Evolutionary conservation across 805 yeast species (phyloP), one percentile per base, ranked within the genome.

Genomic region (Lipomyces anomalus): DNA sequence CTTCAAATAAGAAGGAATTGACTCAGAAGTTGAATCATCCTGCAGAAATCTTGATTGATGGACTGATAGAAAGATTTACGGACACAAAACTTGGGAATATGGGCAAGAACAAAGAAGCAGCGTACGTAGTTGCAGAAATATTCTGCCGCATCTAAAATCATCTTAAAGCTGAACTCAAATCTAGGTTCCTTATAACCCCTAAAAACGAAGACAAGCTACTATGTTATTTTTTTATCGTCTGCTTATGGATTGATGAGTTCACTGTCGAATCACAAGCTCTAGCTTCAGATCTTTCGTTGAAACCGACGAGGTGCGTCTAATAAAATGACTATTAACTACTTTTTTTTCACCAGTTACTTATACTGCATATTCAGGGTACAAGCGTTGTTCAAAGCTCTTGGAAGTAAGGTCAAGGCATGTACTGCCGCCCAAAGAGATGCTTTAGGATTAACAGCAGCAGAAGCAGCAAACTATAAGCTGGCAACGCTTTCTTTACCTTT

Each of bases 401-500:
- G 98, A 49, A 90, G 95, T 57, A 64, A 66, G 20, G 77, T 86
- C 42, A 85, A 84, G 66, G 73, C 78, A 43, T 80, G 86, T 28
- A 75, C 88, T 2, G 57, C 53, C 3, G 53, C 59, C 1, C 65
- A 66, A 50, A 62, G 65, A 17, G 61, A 60, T 40, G 66, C 61
- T 4, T 60, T 67, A 16, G 68, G 67, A 1, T 51, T 69, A 24
- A 38, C 61, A n/a, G 35, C 50, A 32, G 43, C 57, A 6, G 62
- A 61, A 33, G 64, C 66, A 11, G 63, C 77, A 6, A 72, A 78
- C 32, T 82, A 83, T 66, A 86, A 87, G 65, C 71, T 90, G 55
- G 97, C 97, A 2, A 67, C 77, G 16, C 74, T 92, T 65, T 80
- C 76, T 63, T 95, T 88, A 26, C 98, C 98, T 33, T 84, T 92